Conservation (phyloP, 2,329 filamentous ascomycete species). For the Phaeosphaeriaceae sp. region DNA sequence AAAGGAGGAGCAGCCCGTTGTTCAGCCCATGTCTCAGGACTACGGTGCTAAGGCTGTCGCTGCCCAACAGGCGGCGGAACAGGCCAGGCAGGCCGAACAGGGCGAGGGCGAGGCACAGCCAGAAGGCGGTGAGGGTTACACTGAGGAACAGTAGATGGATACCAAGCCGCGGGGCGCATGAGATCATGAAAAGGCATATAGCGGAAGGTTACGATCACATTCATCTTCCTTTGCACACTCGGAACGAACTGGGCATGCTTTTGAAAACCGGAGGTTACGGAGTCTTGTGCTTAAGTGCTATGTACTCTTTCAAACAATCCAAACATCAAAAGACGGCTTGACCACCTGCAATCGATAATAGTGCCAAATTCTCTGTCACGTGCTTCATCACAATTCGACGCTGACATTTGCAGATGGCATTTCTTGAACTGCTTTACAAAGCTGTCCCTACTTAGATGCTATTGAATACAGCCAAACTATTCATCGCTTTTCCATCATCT, state of each 20-base stretch:
- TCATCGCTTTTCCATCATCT: slow-evolving; percentile 60
- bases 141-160: slow-evolving; percentile 42
- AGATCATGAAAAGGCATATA: slow-evolving; percentile 40
- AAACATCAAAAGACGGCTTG: slow-evolving; percentile 39
- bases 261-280: slow-evolving; percentile 36
- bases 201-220: slow-evolving; percentile 34
- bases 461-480: slow-evolving; percentile 63
- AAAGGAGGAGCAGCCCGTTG: slow-evolving; percentile 96
- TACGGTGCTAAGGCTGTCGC: slow-evolving; percentile 91
- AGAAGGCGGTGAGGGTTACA: slow-evolving; percentile 37
- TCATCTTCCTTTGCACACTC: slow-evolving; percentile 42
- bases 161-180: slow-evolving; percentile 33
- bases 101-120: slow-evolving; percentile 57
- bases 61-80: slow-evolving; percentile 70
- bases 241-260: slow-evolving; percentile 35
- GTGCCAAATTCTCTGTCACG: background rate
- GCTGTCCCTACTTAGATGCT: slow-evolving; percentile 51
- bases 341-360: slow-evolving; percentile 23
- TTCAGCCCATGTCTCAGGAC: slow-evolving; percentile 96
- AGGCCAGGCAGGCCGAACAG: slow-evolving; percentile 65
- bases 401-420: background rate
- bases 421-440: no score
- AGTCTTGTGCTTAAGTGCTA: slow-evolving; percentile 35
- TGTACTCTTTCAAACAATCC: slow-evolving; percentile 42
- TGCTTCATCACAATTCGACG: background rate